Base-by-base conservation (phyloP, 306 rosid species). In the Malus fusca region DNA sequence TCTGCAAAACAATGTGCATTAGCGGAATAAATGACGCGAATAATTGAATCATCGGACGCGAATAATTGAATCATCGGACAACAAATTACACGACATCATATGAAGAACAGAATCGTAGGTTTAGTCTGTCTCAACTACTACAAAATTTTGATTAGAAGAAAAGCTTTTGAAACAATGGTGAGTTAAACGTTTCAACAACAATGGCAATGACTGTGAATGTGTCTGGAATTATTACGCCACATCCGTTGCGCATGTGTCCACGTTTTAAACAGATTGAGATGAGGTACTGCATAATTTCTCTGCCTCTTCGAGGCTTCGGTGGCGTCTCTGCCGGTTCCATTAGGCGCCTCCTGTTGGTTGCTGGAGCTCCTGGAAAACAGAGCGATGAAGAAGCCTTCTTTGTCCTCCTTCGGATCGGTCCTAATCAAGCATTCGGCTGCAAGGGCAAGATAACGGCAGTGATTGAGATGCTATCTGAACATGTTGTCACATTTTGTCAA, bases 351-450 rank as follows among this genome's bases (percentile, higher is more conserved):
- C 15, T 69, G 46, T 21, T 8, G 74, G 25, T 12, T 11, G 21
- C 9, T 2, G 28, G 62, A 21, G 14, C 26, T 83, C 79, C 79
- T 82, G 55, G 73, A 82, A 76, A 95, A 92, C 74, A 95, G 66
- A 28, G 97, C 90, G 73, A 90, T 90, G 82, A 95, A 95, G 87
- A 95, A 95, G 42, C 99, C 97, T 72, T 95, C 97, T 6, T 91
- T 96, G 75, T 92, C 90, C 74, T 76, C 84, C 5, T 84, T 75
- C 3, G 97, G 91, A 77, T 89, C 91, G 1, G 96, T 89, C 42
- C 99, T 87, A 66, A 90, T 80, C 77, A 86, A 60, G 51, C 82
- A 66, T 53, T 82, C 86, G 21, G 90, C 94, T 90, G 91, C 75
- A 44, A 68, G 9, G 9, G 30, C 12, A 78, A 72, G 40, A 59